Percentiles rank a stretch among this genome's conserved stretches.
These are phyloP conservation scores for Tolypocladium guangdongense DNA, from an alignment of 2,329 filamentous ascomycete species.

Conservation along the genomic window DNA sequence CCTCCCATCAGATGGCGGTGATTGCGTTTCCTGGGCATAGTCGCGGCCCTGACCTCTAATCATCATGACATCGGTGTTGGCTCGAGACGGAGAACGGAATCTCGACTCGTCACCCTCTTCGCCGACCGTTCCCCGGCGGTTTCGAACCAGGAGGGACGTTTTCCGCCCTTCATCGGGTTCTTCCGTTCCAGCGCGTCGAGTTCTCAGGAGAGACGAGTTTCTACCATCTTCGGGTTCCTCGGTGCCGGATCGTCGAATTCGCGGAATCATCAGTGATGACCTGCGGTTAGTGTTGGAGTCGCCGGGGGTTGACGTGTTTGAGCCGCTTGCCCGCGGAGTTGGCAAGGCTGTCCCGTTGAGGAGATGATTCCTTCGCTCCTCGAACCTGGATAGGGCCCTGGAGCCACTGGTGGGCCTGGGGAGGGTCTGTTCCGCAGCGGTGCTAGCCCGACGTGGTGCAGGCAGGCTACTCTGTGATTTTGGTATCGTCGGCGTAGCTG, in stretches of 20 bases:
- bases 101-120: slow-evolving; percentile 39
- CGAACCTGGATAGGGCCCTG: slow-evolving; percentile 37
- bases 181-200: slow-evolving; percentile 33
- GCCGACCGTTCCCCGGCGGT: slow-evolving; percentile 33
- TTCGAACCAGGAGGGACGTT: slow-evolving; percentile 33
- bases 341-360: slow-evolving; percentile 33
- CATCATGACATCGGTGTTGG: slow-evolving; percentile 41
- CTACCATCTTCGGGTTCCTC: slow-evolving; percentile 42
- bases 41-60: slow-evolving; percentile 20
- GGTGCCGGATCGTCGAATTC: slow-evolving; percentile 35
- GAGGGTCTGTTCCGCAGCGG: slow-evolving; percentile 27
- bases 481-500: slow-evolving; percentile 33
- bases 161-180: slow-evolving; percentile 34
- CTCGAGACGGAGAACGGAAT: slow-evolving; percentile 47
- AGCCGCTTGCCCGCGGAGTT: slow-evolving; percentile 29
- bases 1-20: slow-evolving; percentile 24
- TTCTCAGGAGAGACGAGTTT: slow-evolving; percentile 35
- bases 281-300: slow-evolving; percentile 31
- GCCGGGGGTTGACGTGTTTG: slow-evolving; percentile 28
- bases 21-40: slow-evolving; percentile 18
- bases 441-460: slow-evolving; percentile 29
- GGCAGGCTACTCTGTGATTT: slow-evolving; percentile 27
- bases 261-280: slow-evolving; percentile 39
- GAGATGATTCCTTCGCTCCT: slow-evolving; percentile 40
- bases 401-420: slow-evolving; percentile 31